Evolutionary conservation across 352 stramenopile species (phyloP).

Genomic region (Bremia lactucae): DNA sequence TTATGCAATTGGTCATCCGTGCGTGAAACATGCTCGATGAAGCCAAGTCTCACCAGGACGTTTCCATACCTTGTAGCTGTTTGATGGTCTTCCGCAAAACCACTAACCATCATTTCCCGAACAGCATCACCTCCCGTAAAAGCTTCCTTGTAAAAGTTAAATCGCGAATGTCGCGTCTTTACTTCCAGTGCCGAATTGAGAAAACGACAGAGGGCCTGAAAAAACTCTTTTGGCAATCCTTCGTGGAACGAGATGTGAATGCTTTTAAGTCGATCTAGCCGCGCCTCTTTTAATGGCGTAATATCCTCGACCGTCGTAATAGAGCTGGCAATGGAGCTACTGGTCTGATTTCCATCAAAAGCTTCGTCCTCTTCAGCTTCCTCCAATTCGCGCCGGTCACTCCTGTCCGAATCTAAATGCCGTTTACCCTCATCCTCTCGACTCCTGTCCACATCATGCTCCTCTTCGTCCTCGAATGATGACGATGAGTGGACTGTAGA

Average conservation of each 20-base stretch:
- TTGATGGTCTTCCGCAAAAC: conserved; percentile 72
- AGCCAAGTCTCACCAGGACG: conserved; percentile 68
- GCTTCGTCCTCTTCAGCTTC: conserved; percentile 24
- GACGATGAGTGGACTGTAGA: conserved; percentile 35
- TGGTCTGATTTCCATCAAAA: conserved; percentile 23
- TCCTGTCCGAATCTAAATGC: conserved; percentile 2
- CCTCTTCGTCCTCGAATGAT: conserved; percentile 29
- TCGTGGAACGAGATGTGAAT: conserved; percentile 76
- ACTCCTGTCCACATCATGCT: conserved; percentile 26
- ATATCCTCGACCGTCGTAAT: conserved; percentile 41
- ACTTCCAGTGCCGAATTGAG: conserved; percentile 63
- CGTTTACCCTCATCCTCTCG: conserved; percentile 17
- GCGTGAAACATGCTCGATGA: conserved; percentile 75
- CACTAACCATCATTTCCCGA: conserved; percentile 57
- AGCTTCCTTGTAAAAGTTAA: conserved; percentile 83
- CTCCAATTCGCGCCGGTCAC: conserved; percentile 9
- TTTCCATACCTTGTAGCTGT: conserved; percentile 60
- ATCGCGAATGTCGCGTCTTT: conserved; percentile 73
- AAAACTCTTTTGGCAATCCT: conserved; percentile 70
- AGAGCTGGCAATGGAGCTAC: conserved; percentile 24
- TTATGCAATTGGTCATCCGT: conserved; percentile 74
- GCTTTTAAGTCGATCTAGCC: conserved; percentile 59
- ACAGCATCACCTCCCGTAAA: conserved; percentile 72
- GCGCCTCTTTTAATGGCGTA: conserved; percentile 53
- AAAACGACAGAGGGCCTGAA: conserved; percentile 58